Evolutionary conservation across 2,329 filamentous ascomycete genomes (phyloP), one percentile per base, ranked within the genome.

Genomic region (Fusarium torreyae): DNA sequence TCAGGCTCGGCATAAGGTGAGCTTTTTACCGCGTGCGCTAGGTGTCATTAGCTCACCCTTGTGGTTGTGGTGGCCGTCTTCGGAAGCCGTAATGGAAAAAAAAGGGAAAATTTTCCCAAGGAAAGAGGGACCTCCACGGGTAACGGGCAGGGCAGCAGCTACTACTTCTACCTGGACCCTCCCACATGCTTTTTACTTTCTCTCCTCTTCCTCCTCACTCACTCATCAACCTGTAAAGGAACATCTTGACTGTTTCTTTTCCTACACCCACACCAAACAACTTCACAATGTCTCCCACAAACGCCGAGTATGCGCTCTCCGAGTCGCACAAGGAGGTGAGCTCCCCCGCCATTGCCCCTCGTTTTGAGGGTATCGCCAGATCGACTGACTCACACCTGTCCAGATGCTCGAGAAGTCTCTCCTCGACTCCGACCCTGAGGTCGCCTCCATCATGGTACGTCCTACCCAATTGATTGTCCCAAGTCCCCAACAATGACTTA

Each of bases 361-460:
- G 54, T 58, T 49, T 20, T n/a, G 13, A 51, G 59, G 40, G 36
- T 7, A 51, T 66, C 24, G n/a, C 31, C 42, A 60, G 44, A 52
- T 59, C 26, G 20, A 49, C 56, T 75, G 58, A 66, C 63, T 64
- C 57, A 71, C 48, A 26, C 49, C 31, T 68, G 9, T 68, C 40
- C 59, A 97, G 94, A 91, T 98, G 89, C 93, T 99, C 86, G 93
- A 98, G 89, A 96, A 93, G 87, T 92, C 93, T 81, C 90, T 99
- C 77, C 85, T 95, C 77, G 93, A 97, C 76, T 91, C 92, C 59
- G 96, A 99, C 82, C 92, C 94, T 60, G 94, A 98, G 88, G 93
- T 99, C 78, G 94, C 94, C 73, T 87, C 92, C 85, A 97, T 99
- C 84, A 98, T 99, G 94, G 93, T 97, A 87, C 71, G 88, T 81